Base-by-base conservation (phyloP, 495 filamentous ascomycete species). In the Lepraria neglecta region DNA sequence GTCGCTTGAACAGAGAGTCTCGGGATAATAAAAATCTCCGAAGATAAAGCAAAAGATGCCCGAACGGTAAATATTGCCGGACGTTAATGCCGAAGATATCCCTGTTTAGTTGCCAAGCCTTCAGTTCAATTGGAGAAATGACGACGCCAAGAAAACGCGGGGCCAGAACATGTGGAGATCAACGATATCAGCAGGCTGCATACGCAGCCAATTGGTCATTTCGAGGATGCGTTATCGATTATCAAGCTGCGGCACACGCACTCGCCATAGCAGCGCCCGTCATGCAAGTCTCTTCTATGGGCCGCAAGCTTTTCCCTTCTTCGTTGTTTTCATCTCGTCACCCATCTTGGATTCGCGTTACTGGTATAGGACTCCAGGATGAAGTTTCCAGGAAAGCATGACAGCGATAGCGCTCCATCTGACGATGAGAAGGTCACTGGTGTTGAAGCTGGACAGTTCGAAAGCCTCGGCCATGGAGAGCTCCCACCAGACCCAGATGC, bases 401-500 rank as follows among this genome's bases (percentile, higher is more conserved):
- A 65, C 53, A 69, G 67, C 51, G 57, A 31, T 30, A 58, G 58
- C 31, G 47, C 58, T 5, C 67, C 68, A 12, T 66, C 65, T 15
- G 58, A 68, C 14, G 68, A 70, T 24, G 62, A 72, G 56, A 69
- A 64, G 30, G 4, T 63, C 6, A 59, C 63, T 28, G 65, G 43
- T 5, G 59, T 58, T 21, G 43, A 28, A 21, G 42, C 55, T 3
- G 63, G 59, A 4, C 50, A 63, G 30, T 61, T 66, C 19, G 60
- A 62, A 15, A 56, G 44, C 5, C 57, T 58, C 3, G 62, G 52
- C 27, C 53, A 65, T 57, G 58, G n/a, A 45, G 47, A 70, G 6
- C 71, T 71, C 0, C 69, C 77, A 38, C 73, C 76, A 47, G 86
- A 90, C 64, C 88, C 87, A 0, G 88, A 91, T 67, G 83, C 82